Evolutionary conservation across 192 early-diverging fungal genomes (phyloP).

Genomic region (Entrophospora sp.): DNA sequence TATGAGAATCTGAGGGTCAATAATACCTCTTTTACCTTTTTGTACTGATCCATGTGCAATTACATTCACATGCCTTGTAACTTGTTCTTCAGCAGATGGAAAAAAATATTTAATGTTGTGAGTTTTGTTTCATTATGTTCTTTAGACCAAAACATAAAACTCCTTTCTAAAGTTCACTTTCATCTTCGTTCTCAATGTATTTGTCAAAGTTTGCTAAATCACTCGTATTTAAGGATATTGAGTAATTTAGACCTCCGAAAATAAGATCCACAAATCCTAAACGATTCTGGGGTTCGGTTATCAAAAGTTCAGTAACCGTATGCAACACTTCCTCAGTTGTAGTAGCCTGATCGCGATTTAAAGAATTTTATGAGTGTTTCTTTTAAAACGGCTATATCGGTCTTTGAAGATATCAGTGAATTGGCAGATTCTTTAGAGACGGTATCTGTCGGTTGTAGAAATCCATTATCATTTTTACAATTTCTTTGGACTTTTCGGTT

Average conservation of each 20-base stretch:
- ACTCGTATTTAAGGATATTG: neutral
- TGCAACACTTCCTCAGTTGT: no score
- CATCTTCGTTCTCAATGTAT: neutral
- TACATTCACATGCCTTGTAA: neutral
- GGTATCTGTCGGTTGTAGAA: no score
- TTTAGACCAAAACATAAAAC: slow-evolving; percentile 10
- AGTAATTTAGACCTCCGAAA: no score
- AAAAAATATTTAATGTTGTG: neutral
- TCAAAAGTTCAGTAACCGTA: no score
- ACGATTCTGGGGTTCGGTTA: no score
- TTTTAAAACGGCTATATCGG: neutral
- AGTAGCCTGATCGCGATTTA: no score
- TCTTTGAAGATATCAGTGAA: no score
- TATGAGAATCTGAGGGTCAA: neutral
- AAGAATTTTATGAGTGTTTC: no score
- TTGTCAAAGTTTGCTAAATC: neutral
- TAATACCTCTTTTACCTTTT: neutral
- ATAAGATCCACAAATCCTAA: no score
- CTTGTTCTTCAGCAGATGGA: neutral
- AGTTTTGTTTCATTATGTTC: neutral
- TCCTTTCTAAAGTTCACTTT: neutral
- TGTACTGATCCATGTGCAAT: neutral
- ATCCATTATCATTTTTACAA: no score
- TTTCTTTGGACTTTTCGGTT: slow-evolving; percentile 1
- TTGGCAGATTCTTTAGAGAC: no score